phyloP scores from a whole-genome alignment of 441 rosid species.

The Jatropha multifida region DNA sequence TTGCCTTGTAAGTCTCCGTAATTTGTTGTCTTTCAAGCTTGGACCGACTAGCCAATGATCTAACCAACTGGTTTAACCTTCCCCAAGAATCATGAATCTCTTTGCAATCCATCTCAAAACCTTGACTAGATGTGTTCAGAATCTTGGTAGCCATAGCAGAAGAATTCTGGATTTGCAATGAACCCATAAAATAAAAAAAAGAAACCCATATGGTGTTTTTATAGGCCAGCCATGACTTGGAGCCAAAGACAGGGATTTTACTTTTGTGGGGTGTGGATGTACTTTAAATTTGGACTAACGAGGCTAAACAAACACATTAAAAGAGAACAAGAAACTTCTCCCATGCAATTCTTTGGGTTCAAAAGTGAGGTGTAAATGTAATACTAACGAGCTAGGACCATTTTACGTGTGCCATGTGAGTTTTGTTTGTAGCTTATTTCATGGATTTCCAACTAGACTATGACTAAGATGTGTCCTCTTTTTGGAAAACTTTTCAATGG shows the following conservation, averaged over 20 bases:
- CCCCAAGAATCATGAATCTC: conserved; percentile 53
- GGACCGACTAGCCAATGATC: conserved; percentile 33
- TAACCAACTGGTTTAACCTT: conserved; percentile 26
- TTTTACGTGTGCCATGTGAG: conserved; percentile 32
- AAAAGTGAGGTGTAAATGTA: conserved; percentile 23
- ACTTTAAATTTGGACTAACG: neutral
- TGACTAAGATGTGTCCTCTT: conserved; percentile 23
- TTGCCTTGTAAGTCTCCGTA: conserved; percentile 36
- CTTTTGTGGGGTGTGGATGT: conserved; percentile 7
- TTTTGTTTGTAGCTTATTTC: conserved; percentile 41
- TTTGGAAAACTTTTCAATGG: conserved; percentile 16
- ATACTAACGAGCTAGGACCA: neutral
- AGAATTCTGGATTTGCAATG: neutral
- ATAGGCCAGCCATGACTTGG: conserved; percentile 23
- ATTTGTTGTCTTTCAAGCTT: conserved; percentile 39
- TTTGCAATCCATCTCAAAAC: conserved; percentile 46
- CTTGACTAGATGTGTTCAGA: conserved; percentile 21
- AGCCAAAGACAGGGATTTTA: conserved; percentile 29
- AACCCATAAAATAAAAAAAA: neutral
- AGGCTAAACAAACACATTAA: neutral
- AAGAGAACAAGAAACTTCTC: conserved; percentile 13
- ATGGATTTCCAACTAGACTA: conserved; percentile 52
- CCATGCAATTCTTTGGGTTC: neutral
- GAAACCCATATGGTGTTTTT: neutral
- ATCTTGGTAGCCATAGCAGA: conserved; percentile 30